Percentiles rank a stretch among this genome's conserved stretches.
Evolutionary conservation across 805 yeast species (phyloP).

Genomic region (Pichia ethanolica): DNA sequence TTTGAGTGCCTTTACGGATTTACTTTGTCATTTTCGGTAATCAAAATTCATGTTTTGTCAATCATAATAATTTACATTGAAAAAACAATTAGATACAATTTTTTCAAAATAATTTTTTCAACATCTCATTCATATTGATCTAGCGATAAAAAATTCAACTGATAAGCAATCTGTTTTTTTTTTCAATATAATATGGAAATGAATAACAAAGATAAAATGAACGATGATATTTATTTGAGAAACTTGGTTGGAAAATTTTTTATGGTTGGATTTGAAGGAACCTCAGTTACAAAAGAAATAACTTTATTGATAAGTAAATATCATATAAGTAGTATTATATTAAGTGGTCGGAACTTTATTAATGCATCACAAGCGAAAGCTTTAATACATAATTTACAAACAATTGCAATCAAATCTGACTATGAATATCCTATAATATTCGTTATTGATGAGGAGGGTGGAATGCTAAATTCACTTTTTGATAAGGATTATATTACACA

Average conservation of each 20-base stretch:
- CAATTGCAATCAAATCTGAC: constrained; percentile 43
- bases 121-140: too few species aligned
- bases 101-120: too few species aligned
- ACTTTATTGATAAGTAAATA: constrained; percentile 42
- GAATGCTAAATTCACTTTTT: constrained; percentile 51
- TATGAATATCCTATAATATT: constrained; percentile 47
- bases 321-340: constrained; percentile 44
- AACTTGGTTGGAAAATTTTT: constrained; percentile 40
- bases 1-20: too few species aligned
- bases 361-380: constrained; percentile 42
- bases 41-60: too few species aligned
- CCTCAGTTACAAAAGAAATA: constrained; percentile 46
- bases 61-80: too few species aligned
- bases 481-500: constrained; percentile 46
- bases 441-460: constrained; percentile 58
- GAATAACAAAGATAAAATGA: too few species aligned
- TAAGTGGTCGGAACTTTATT: constrained; percentile 44
- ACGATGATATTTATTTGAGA: background rate
- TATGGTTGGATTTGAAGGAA: constrained; percentile 57
- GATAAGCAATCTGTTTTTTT: too few species aligned
- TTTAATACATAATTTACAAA: constrained; percentile 45
- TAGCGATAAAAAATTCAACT: background rate
- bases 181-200: too few species aligned
- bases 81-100: too few species aligned
- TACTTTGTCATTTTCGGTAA: too few species aligned